These are phyloP conservation scores for Asterionellopsis glacialis DNA, from an alignment of 108 stramenopile genomes.

Conservation along the genomic window DNA sequence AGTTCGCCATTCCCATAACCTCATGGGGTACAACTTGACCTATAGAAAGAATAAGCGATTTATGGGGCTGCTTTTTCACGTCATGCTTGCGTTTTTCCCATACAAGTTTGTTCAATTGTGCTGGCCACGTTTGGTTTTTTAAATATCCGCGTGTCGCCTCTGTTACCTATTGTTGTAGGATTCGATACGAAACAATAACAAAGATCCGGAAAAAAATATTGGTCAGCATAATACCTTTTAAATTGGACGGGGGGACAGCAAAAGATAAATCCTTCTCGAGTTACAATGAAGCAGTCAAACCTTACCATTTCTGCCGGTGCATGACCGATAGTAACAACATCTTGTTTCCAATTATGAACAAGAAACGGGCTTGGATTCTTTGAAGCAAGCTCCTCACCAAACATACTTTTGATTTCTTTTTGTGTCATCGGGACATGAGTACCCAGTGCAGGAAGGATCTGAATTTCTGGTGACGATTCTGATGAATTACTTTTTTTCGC, in stretches of 20 bases:
- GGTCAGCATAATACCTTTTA: no score
- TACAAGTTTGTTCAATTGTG: slow-evolving; percentile 89
- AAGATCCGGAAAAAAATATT: neutral
- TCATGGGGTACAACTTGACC: slow-evolving; percentile 93
- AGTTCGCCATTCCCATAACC: slow-evolving; percentile 97
- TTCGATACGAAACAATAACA: slow-evolving; percentile 5
- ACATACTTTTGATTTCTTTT: slow-evolving; percentile 80
- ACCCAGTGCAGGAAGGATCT: slow-evolving; percentile 90
- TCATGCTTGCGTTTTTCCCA: slow-evolving; percentile 68
- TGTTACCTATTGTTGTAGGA: neutral
- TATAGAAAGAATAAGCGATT: slow-evolving; percentile 78
- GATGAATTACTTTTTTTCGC: neutral
- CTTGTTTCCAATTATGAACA: slow-evolving; percentile 94
- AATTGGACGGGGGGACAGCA: no score
- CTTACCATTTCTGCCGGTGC: slow-evolving; percentile 77
- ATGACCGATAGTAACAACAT: slow-evolving; percentile 92
- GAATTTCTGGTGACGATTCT: slow-evolving; percentile 30
- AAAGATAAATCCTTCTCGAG: no score
- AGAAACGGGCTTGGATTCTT: slow-evolving; percentile 54
- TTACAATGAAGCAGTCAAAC: no score
- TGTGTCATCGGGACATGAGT: slow-evolving; percentile 92
- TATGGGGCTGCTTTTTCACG: slow-evolving; percentile 16
- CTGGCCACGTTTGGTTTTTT: slow-evolving; percentile 78
- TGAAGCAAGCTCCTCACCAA: slow-evolving; percentile 50
- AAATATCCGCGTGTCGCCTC: slow-evolving; percentile 44